Evolutionary conservation across 225 moss, liverwort and hornwort species (phyloP).

Genomic region (Rhytidiadelphus loreus): DNA sequence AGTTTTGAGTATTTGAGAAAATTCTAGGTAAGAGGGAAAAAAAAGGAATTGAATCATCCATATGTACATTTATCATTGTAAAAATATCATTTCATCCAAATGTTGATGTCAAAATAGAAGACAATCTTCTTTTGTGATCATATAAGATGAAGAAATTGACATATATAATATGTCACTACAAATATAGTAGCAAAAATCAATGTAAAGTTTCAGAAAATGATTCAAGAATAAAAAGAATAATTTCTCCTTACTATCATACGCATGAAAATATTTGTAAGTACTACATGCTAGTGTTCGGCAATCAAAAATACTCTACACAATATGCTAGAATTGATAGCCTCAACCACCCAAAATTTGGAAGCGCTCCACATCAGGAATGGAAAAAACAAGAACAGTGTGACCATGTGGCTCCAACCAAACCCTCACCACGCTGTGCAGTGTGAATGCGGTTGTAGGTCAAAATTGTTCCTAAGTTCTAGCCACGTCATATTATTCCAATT

Average conservation of each 20-base stretch:
- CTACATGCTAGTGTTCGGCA: accelerated
- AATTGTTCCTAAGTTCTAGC: not conserved
- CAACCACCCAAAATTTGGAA: not conserved
- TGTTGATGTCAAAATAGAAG: not conserved
- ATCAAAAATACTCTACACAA: accelerated
- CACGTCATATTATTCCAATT: not conserved
- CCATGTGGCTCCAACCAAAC: no score
- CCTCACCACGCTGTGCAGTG: no score
- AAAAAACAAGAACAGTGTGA: not conserved
- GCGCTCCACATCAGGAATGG: accelerated
- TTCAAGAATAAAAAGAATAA: not conserved
- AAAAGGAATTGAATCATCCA: no score
- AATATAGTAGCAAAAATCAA: not conserved
- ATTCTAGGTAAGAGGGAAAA: no score
- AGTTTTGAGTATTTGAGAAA: no score
- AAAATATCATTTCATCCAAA: no score
- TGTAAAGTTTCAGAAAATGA: not conserved
- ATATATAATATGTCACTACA: not conserved
- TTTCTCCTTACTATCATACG: not conserved
- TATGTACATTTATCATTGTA: no score
- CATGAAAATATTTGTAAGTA: not conserved
- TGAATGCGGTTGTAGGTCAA: not conserved
- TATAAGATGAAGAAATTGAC: not conserved
- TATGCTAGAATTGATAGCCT: not conserved
- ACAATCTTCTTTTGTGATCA: not conserved